These are phyloP conservation scores for Detonula confervacea DNA, from an alignment of 352 stramenopile genomes.

Conservation along the genomic window DNA sequence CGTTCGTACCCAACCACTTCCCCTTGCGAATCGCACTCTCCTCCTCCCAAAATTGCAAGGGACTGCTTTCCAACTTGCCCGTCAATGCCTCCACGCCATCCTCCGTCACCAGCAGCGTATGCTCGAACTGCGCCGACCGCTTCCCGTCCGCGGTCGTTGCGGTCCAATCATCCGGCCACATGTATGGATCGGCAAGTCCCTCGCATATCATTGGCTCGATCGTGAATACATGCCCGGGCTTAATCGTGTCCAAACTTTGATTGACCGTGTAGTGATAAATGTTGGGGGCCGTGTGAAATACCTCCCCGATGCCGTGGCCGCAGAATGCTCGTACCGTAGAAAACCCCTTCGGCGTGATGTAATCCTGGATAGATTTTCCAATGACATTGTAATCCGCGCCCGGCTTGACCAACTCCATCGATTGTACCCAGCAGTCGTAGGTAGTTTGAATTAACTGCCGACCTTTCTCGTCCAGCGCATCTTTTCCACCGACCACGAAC, in stretches of 20 bases:
- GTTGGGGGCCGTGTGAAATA: slow-evolving; percentile 97
- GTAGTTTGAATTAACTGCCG: slow-evolving; percentile 90
- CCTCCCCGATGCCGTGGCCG: slow-evolving; percentile 85
- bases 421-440: slow-evolving; percentile 87
- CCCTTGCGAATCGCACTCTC: slow-evolving; percentile 74
- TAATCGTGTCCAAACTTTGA: slow-evolving; percentile 94
- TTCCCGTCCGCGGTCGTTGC: slow-evolving; percentile 93
- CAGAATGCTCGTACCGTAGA: slow-evolving; percentile 94
- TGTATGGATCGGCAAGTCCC: slow-evolving; percentile 79
- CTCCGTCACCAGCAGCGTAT: slow-evolving; percentile 96
- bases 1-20: slow-evolving; percentile 73
- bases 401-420: slow-evolving; percentile 92
- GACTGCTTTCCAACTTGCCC: slow-evolving; percentile 81
- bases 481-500: slow-evolving; percentile 92
- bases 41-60: slow-evolving; percentile 88
- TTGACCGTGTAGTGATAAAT: slow-evolving; percentile 97
- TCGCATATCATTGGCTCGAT: slow-evolving; percentile 99
- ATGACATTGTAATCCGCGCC: slow-evolving; percentile 93
- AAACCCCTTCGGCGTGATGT: slow-evolving; percentile 88
- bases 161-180: slow-evolving; percentile 97
- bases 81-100: slow-evolving; percentile 96
- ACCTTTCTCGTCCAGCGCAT: slow-evolving; percentile 86
- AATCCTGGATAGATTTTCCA: slow-evolving; percentile 91
- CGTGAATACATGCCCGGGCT: slow-evolving; percentile 96
- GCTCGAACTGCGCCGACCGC: slow-evolving; percentile 96